Evolutionary conservation across 1,139 yeast genomes (phyloP).

Genomic region (Candida pseudoviswanathii): DNA sequence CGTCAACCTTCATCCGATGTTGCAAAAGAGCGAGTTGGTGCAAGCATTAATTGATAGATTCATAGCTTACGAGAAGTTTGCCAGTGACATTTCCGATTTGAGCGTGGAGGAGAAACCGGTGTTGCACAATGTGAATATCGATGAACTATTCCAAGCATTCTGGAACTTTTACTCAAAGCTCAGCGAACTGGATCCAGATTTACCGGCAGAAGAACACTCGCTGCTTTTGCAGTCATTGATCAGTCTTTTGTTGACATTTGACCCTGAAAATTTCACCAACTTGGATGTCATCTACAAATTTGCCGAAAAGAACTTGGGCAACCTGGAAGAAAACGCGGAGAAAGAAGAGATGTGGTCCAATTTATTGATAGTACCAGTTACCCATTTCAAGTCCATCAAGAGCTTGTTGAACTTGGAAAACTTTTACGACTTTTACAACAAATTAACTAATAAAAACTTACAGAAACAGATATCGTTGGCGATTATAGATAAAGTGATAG

Average conservation of each 20-base stretch:
- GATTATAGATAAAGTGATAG: slow-evolving; percentile 42
- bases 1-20: slow-evolving; percentile 64
- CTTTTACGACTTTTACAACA: slow-evolving; percentile 44
- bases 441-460: slow-evolving; percentile 31
- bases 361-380: slow-evolving; percentile 61
- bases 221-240: slow-evolving; percentile 66
- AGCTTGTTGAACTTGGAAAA: slow-evolving; percentile 34
- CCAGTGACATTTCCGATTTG: slow-evolving; percentile 21
- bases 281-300: slow-evolving; percentile 63
- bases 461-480: slow-evolving; percentile 46
- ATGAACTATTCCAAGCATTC: slow-evolving; percentile 56
- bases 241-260: slow-evolving; percentile 65
- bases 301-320: slow-evolving; percentile 50
- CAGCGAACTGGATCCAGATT: slow-evolving; percentile 58
- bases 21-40: slow-evolving; percentile 67
- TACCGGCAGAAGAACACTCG: slow-evolving; percentile 66
- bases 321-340: slow-evolving; percentile 14
- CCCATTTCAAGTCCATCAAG: slow-evolving; percentile 36
- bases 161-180: slow-evolving; percentile 65
- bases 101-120: slow-evolving; percentile 2
- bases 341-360: slow-evolving; percentile 50
- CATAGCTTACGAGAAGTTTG: slow-evolving; percentile 52
- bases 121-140: slow-evolving; percentile 7
- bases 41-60: slow-evolving; percentile 74
- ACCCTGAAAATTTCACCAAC: slow-evolving; percentile 61